Base-by-base conservation (phyloP, 306 rosid genomes). In the Hippophae gyantsensis region DNA sequence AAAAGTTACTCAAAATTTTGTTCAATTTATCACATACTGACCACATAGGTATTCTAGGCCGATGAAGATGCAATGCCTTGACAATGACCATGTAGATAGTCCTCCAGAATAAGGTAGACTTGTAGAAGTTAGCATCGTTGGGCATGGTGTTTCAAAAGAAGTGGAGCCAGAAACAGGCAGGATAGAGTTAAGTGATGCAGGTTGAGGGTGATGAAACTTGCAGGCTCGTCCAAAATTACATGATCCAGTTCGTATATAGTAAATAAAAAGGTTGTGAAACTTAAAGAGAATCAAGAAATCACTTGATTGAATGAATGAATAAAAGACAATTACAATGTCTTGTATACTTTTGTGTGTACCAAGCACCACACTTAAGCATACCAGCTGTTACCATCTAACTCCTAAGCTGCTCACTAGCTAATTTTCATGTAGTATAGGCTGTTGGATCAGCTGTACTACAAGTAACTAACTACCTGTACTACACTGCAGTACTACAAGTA, bases 151-250 rank as follows among this genome's bases (percentile, higher is more conserved):
- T 47, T 79, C 79, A 71, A 63, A 76, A 52, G 87, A 69, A 66
- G 82, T 75, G 50, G 83, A 65, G 42, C 79, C 74, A 72, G 79
- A 63, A 65, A 59, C 57, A 1, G 86, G 86, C 48, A 78, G 46
- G 18, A 64, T 64, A 52, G 78, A 72, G 57, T 82, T 86, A 61
- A 68, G 32, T 40, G 90, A 69, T 55, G 78, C 70, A 46, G 86
- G 92, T 72, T 72, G 94, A 13, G 95, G 97, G 75, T 89, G 97
- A 63, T 86, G 79, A 71, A 89, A 89, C 83, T 89, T 89, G 83
- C 97, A 90, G 10, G 95, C 92, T 65, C 81, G 85, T 75, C 97
- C 97, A 79, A 86, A 90, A 78, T 86, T 90, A 68, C 97, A 90
- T 2, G 74, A 48, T 26, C 94, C 94, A 26, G 86, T 90, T 67